These are phyloP conservation scores for Taphrina flavorubra DNA, from an alignment of 1,139 yeast species.

Conservation along the genomic window DNA sequence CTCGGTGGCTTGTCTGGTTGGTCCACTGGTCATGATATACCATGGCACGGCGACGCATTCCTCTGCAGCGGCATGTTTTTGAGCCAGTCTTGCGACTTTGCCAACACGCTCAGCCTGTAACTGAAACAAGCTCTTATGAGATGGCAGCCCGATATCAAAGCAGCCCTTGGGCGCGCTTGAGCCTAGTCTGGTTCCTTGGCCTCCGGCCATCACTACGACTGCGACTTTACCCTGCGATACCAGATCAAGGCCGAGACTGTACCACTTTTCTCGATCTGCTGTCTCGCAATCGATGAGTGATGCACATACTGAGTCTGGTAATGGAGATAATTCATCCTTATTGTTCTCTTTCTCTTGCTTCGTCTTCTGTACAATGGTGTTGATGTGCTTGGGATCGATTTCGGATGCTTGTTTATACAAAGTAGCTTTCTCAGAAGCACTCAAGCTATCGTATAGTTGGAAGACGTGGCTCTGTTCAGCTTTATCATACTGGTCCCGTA, in stretches of 20 bases:
- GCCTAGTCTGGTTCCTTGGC: slow-evolving; percentile 95
- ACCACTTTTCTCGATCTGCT: slow-evolving; percentile 57
- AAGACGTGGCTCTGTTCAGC: slow-evolving; percentile 57
- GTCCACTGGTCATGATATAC: slow-evolving; percentile 96
- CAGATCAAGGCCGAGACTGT: slow-evolving; percentile 66
- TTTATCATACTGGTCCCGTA: slow-evolving; percentile 49
- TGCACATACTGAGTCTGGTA: slow-evolving; percentile 52
- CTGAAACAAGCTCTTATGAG: slow-evolving; percentile 82
- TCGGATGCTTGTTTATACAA: slow-evolving; percentile 51
- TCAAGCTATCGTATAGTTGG: slow-evolving; percentile 52
- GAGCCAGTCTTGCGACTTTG: slow-evolving; percentile 66
- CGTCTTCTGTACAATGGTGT: slow-evolving; percentile 49
- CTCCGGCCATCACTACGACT: slow-evolving; percentile 93
- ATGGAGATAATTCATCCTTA: slow-evolving; percentile 48
- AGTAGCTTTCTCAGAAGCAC: slow-evolving; percentile 48
- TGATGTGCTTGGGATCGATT: slow-evolving; percentile 53
- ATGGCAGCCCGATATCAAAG: slow-evolving; percentile 83
- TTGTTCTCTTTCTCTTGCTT: slow-evolving; percentile 41
- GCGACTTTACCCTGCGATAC: slow-evolving; percentile 78
- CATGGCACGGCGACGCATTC: slow-evolving; percentile 63
- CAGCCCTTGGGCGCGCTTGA: slow-evolving; percentile 92
- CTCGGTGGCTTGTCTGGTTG: slow-evolving; percentile 81
- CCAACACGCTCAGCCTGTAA: slow-evolving; percentile 87
- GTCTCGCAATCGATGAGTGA: slow-evolving; percentile 50
- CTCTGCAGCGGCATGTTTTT: slow-evolving; percentile 51